Base-by-base conservation (phyloP, 225 moss, liverwort and hornwort genomes). In the Sphagnum tenellum region DNA sequence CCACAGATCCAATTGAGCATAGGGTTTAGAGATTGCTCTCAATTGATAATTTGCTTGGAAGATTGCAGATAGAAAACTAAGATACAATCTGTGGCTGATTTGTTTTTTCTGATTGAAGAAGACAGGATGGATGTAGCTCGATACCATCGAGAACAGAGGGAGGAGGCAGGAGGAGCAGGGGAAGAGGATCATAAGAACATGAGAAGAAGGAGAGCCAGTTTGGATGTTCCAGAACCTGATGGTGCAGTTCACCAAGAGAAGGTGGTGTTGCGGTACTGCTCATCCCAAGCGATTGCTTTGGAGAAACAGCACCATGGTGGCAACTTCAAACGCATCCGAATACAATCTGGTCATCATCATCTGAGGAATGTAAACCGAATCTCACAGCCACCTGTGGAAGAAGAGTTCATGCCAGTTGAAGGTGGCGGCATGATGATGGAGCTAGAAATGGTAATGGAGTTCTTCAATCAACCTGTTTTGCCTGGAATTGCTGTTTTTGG, bases 111-210 rank as follows among this genome's bases (percentile, higher is more conserved):
- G 77, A 65, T 72, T 73, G 76, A 12, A 80, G 76, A 72, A 48
- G 56, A 67, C 82, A 92, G 89, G 74, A 83, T 90, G 93, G 98
- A 98, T 74, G 64, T 98, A 68, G 85, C 98, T 29, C 84, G 82
- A 61, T 98, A 83, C 72, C 74, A 74, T 55, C 85, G 85, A 79
- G 66, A 81, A 85, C 63, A 74, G 73, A 58, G 72, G 71, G 60
- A 73, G 66, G 77, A 74, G 63, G 60, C 14, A 46, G 14, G 68
- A 69, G 55, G 76, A 60, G 66, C 70, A 69, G 58, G 65, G 50
- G 52, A 9, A 69, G 58, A 63, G 50, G 52, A 9, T 52, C 45
- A 55, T 57, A 57, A 62, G 9, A 57, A 72, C 45, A 55, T 57
- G 54, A 62, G 9, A 57, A 72, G 60, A 57, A 69, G 73, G 51